Percentiles rank a stretch among this genome's conserved stretches.
phyloP scores from a whole-genome alignment of 179 eudicot species.

The Amaranthus tricolor region DNA sequence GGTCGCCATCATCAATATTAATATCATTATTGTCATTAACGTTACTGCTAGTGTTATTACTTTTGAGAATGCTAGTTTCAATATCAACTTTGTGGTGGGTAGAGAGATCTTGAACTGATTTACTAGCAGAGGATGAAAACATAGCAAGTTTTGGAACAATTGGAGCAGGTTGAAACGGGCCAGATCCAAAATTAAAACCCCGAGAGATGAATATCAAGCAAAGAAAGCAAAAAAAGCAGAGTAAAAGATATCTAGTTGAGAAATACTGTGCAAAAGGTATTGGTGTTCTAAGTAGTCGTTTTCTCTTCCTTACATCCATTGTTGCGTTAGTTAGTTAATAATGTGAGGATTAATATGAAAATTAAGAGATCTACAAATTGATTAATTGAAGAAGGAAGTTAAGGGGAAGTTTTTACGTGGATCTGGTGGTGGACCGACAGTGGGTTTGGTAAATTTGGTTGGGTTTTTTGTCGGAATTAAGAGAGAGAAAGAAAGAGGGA shows the following conservation, averaged over 20 bases:
- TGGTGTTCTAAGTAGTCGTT: slow-evolving; percentile 30
- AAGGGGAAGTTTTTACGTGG: slow-evolving; percentile 12
- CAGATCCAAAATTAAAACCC: slow-evolving; percentile 26
- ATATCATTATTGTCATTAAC: not conserved
- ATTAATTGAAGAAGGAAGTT: not conserved
- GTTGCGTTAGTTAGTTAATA: not conserved
- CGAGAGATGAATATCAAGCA: slow-evolving; percentile 25
- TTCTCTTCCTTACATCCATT: slow-evolving; percentile 41
- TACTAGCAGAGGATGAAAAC: slow-evolving; percentile 24
- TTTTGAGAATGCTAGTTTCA: not conserved
- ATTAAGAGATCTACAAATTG: not conserved
- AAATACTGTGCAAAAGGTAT: slow-evolving; percentile 10
- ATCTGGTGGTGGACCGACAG: slow-evolving; percentile 35
- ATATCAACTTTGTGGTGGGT: slow-evolving; percentile 10
- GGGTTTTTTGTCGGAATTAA: slow-evolving; percentile 19
- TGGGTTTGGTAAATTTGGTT: slow-evolving; percentile 14
- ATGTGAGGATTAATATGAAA: not conserved
- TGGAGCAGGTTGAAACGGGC: slow-evolving; percentile 32
- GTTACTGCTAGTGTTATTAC: not conserved
- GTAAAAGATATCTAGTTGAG: slow-evolving; percentile 24
- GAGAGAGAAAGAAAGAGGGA: slow-evolving; percentile 5
- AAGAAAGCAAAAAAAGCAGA: slow-evolving; percentile 21
- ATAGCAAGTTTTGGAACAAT: slow-evolving; percentile 21
- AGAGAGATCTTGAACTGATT: slow-evolving; percentile 30
- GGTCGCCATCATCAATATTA: not conserved